Conservation (phyloP, 2,329 filamentous ascomycete species). For the Mariannaea elegans region DNA sequence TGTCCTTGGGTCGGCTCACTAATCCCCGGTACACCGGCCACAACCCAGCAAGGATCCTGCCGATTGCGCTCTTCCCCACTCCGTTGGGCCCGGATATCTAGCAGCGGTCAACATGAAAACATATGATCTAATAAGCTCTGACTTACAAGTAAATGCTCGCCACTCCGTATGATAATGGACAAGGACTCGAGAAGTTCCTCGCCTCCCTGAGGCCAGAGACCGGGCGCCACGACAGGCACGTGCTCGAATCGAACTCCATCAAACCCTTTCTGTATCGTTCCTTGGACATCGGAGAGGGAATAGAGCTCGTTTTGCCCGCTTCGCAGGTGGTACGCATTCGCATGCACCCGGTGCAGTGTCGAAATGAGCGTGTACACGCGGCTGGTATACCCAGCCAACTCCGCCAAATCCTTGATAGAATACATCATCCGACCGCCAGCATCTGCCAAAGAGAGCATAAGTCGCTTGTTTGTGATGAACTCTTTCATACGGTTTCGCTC, state of each 20-base stretch:
- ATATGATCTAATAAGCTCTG: background rate
- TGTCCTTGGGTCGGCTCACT: constrained; percentile 83
- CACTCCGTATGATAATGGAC: constrained; percentile 87
- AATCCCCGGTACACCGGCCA: constrained; percentile 97
- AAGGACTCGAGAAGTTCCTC: constrained; percentile 91
- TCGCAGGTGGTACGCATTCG: constrained; percentile 81
- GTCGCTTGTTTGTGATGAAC: constrained; percentile 98
- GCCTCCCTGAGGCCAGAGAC: constrained; percentile 87
- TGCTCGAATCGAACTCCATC: constrained; percentile 94
- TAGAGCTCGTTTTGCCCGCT: constrained; percentile 79
- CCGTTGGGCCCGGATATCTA: constrained; percentile 93
- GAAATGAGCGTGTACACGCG: constrained; percentile 96
- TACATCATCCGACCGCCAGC: constrained; percentile 99
- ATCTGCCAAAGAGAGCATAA: constrained; percentile 97
- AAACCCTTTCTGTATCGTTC: constrained; percentile 93
- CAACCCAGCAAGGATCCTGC: constrained; percentile 86
- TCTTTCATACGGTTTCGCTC: constrained; percentile 94
- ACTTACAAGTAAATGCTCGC: constrained; percentile 83
- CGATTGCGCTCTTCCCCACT: constrained; percentile 89
- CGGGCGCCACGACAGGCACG: constrained; percentile 90
- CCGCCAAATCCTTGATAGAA: constrained; percentile 96
- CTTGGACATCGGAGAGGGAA: constrained; percentile 90
- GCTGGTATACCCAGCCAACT: constrained; percentile 94
- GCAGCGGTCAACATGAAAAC: constrained; percentile 23
- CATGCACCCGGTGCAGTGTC: constrained; percentile 92